phyloP scores from a whole-genome alignment of 768 basidiomycete species.

The Filobasidium floriforme region DNA sequence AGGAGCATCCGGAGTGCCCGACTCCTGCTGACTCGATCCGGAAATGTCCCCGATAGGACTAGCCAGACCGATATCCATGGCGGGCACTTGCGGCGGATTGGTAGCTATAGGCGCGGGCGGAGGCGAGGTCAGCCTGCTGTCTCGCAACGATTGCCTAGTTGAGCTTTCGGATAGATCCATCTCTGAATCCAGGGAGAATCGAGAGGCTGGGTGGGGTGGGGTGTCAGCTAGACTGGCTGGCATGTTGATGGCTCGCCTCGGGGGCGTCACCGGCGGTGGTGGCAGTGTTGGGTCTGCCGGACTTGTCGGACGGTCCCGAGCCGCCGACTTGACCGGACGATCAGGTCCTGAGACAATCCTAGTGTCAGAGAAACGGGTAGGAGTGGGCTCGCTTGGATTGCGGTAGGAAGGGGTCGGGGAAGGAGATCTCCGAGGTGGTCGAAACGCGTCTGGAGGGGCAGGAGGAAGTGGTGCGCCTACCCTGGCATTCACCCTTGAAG shows the following conservation, averaged over 20 bases:
- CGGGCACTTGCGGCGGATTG: slow-evolving; percentile 7
- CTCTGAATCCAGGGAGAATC: slow-evolving; percentile 26
- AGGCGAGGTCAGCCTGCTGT: not conserved
- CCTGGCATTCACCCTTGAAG: slow-evolving; percentile 16
- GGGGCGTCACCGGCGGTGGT: slow-evolving; percentile 9
- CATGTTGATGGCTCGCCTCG: slow-evolving; percentile 2
- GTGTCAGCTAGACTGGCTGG: not conserved
- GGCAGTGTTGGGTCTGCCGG: slow-evolving; percentile 4
- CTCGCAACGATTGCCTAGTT: not conserved
- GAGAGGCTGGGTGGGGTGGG: not conserved
- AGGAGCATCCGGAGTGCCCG: not conserved
- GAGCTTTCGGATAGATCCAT: slow-evolving; percentile 9
- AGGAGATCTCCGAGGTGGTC: slow-evolving; percentile 34
- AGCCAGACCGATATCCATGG: not conserved
- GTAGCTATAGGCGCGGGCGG: slow-evolving; percentile 14
- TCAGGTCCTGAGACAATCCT: not conserved
- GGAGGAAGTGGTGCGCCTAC: slow-evolving; percentile 31
- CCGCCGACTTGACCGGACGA: not conserved
- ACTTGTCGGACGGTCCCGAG: not conserved
- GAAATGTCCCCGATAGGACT: not conserved
- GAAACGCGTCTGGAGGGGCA: slow-evolving; percentile 45
- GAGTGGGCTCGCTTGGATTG: not conserved
- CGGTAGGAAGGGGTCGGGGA: slow-evolving; percentile 23
- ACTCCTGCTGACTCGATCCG: not conserved
- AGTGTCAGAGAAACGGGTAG: slow-evolving; percentile 18